Percentiles rank a stretch among this genome's conserved stretches.
phyloP scores from a whole-genome alignment of 2,329 filamentous ascomycete species.

The Aspergillus neoniger region DNA sequence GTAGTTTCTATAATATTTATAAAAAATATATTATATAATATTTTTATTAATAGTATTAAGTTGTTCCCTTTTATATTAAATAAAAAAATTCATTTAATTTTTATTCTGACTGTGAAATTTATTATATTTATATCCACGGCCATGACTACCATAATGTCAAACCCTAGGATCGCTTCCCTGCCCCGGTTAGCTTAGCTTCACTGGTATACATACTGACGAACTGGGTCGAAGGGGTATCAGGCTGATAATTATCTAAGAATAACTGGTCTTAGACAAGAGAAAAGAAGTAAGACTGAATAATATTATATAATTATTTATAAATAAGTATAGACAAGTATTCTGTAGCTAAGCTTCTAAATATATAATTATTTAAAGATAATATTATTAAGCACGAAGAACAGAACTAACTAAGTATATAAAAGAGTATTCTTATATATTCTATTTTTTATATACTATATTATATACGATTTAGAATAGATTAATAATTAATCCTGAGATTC shows the following conservation, averaged over 20 bases:
- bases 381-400: not conserved
- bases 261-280: not conserved
- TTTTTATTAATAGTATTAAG: too few species aligned
- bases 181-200: too few species aligned
- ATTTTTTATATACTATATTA: not conserved
- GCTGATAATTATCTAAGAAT: not conserved
- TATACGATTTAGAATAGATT: too few species aligned
- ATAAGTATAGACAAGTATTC: not conserved
- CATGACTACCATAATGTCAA: too few species aligned
- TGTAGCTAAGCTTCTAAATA: not conserved
- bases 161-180: too few species aligned
- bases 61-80: too few species aligned
- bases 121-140: too few species aligned
- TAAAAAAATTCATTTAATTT: too few species aligned
- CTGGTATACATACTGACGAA: not conserved
- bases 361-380: not conserved
- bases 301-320: not conserved
- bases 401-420: not conserved
- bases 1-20: too few species aligned
- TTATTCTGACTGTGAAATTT: too few species aligned
- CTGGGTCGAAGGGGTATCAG: not conserved
- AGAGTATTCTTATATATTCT: not conserved
- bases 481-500: too few species aligned
- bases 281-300: not conserved
- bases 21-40: too few species aligned